Conservation (phyloP, 1,284 basidiomycete genomes). For the Rhodotorula mucilaginosa region DNA sequence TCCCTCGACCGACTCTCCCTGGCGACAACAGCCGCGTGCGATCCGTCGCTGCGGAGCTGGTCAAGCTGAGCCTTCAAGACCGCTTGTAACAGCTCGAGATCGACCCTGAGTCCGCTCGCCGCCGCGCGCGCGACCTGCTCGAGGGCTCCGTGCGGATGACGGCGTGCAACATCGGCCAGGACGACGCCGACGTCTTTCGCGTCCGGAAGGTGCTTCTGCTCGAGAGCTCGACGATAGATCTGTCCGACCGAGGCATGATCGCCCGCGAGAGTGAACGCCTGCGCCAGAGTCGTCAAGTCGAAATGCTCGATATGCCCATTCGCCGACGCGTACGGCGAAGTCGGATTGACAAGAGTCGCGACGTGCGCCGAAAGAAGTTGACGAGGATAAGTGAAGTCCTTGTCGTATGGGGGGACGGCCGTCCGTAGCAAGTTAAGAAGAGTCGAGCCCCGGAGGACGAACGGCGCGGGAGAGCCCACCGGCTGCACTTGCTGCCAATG, state of each 20-base stretch:
- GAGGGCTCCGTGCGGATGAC: background rate
- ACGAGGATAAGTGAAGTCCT: background rate
- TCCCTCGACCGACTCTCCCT: background rate
- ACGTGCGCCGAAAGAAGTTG: background rate
- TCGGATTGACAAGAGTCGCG: conserved; percentile 2
- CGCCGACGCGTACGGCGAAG: conserved; percentile 11
- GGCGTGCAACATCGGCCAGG: background rate
- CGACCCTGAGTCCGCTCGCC: background rate
- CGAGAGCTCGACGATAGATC: conserved; percentile 21
- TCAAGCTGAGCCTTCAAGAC: background rate
- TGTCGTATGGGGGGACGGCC: background rate
- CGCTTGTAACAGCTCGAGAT: background rate
- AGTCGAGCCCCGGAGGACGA: background rate
- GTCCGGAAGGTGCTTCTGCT: conserved; percentile 16
- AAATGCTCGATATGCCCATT: conserved; percentile 16
- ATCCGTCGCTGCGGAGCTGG: background rate
- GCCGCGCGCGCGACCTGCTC: background rate
- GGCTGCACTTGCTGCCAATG: background rate
- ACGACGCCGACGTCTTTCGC: conserved; percentile 26
- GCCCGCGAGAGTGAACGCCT: conserved; percentile 18
- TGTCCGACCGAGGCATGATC: conserved; percentile 15
- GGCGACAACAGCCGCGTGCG: background rate
- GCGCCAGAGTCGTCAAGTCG: conserved; percentile 35
- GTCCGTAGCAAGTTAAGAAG: conserved; percentile 16
- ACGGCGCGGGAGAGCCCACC: background rate